Evolutionary conservation across 225 moss, liverwort and hornwort genomes (phyloP).

Genomic region (Anthoceros angustus): DNA sequence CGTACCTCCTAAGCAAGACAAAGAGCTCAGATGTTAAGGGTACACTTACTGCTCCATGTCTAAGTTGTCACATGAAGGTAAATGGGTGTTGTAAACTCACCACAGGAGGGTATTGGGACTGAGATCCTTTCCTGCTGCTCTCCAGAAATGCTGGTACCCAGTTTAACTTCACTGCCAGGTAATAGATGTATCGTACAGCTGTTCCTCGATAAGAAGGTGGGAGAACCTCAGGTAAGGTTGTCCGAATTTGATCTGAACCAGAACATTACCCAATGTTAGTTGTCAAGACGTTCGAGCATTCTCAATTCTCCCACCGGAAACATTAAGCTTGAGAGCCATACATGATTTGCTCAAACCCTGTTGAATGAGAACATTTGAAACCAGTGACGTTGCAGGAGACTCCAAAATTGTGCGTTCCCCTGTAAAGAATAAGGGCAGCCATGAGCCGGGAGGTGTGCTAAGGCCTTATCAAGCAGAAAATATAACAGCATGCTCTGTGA

Average conservation of each 20-base stretch:
- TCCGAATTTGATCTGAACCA: slow-evolving; percentile 61
- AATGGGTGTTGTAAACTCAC: slow-evolving; percentile 18
- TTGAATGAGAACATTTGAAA: slow-evolving; percentile 47
- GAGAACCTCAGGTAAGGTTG: slow-evolving; percentile 58
- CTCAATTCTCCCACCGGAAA: neutral
- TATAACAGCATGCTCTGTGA: neutral
- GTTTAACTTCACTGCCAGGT: slow-evolving; percentile 43
- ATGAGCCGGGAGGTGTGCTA: slow-evolving; percentile 8
- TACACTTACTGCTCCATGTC: slow-evolving; percentile 1
- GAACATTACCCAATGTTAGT: neutral
- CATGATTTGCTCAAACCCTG: slow-evolving; percentile 49
- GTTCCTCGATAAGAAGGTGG: slow-evolving; percentile 84
- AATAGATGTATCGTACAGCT: slow-evolving; percentile 84
- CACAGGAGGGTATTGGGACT: slow-evolving; percentile 32
- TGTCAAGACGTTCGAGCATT: slow-evolving; percentile 3
- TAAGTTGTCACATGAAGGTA: neutral
- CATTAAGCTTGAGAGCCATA: slow-evolving; percentile 22
- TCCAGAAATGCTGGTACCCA: slow-evolving; percentile 53
- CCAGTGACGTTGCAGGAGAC: slow-evolving; percentile 34
- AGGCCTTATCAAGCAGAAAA: neutral
- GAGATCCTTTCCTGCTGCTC: slow-evolving; percentile 41
- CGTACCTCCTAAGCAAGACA: slow-evolving; percentile 67
- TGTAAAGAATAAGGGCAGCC: too few relatives aligned
- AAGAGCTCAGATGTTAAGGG: neutral
- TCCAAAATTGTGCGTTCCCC: slow-evolving; percentile 72